Conservation (phyloP, 352 stramenopile genomes). For the Pythium periplocum region DNA sequence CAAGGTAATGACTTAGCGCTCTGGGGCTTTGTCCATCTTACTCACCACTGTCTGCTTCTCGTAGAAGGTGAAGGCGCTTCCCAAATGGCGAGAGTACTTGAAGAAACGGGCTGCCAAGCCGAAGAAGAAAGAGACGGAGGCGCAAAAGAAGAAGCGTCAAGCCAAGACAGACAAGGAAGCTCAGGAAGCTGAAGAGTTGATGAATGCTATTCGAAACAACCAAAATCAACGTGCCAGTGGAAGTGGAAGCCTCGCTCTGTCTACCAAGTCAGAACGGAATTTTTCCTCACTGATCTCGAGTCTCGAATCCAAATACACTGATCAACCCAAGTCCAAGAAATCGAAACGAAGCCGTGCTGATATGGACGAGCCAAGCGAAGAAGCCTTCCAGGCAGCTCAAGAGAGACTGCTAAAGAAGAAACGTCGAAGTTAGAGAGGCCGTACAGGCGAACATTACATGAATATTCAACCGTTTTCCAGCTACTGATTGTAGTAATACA, state of each 20-base stretch:
- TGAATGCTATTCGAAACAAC: conserved; percentile 55
- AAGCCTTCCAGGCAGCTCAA: conserved; percentile 57
- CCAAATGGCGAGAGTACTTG: conserved; percentile 39
- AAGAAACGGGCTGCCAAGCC: conserved; percentile 32
- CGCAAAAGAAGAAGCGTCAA: conserved; percentile 38
- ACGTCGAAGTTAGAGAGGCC: too few species aligned
- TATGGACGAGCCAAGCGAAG: conserved; percentile 46
- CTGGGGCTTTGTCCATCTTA: not conserved
- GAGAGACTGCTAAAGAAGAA: conserved; percentile 31
- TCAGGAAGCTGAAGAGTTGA: conserved; percentile 51
- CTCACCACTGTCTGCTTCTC: not conserved
- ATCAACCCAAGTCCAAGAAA: conserved; percentile 33
- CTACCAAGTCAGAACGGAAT: conserved; percentile 36
- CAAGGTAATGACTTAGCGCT: conserved; percentile 17
- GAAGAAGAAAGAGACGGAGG: conserved; percentile 27
- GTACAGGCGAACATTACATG: too few species aligned
- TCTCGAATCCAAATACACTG: conserved; percentile 60
- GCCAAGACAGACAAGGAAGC: conserved; percentile 56
- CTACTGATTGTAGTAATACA: too few species aligned
- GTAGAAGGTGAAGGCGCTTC: conserved; percentile 28
- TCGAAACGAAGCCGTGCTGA: conserved; percentile 19
- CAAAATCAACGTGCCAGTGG: conserved; percentile 31
- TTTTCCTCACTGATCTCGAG: conserved; percentile 55
- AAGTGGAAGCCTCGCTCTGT: conserved; percentile 27
- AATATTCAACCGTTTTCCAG: too few species aligned